phyloP scores from a whole-genome alignment of 2,329 filamentous ascomycete genomes.

The Shiraia sp. region DNA sequence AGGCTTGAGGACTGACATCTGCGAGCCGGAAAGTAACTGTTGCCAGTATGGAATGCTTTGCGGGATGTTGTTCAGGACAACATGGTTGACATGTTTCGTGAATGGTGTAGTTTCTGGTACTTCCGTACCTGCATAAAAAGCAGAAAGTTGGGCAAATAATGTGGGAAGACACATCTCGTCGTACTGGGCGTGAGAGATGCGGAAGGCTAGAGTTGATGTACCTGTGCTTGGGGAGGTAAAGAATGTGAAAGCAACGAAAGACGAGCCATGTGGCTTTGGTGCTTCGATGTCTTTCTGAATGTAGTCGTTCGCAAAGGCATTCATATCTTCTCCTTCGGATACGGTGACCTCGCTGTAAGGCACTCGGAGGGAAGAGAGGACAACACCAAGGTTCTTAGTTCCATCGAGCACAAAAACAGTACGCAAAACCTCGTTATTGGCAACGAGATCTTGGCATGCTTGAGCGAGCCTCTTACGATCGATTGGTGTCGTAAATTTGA shows the following conservation, averaged over 20 bases:
- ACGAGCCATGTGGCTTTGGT: slow-evolving; percentile 60
- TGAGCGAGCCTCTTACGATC: slow-evolving; percentile 54
- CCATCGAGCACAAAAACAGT: slow-evolving; percentile 64
- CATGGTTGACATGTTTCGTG: slow-evolving; percentile 51
- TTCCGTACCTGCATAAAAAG: slow-evolving; percentile 51
- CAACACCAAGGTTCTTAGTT: slow-evolving; percentile 58
- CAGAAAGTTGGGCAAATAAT: slow-evolving; percentile 64
- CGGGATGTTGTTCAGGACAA: slow-evolving; percentile 45
- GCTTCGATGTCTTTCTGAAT: slow-evolving; percentile 61
- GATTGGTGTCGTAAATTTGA: slow-evolving; percentile 61
- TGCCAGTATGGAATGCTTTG: slow-evolving; percentile 64
- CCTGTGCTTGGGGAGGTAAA: slow-evolving; percentile 64
- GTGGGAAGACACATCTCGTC: slow-evolving; percentile 68
- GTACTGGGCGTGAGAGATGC: slow-evolving; percentile 71
- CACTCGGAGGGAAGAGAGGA: slow-evolving; percentile 59
- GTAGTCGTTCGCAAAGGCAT: slow-evolving; percentile 58
- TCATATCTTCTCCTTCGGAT: slow-evolving; percentile 54
- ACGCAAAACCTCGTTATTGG: slow-evolving; percentile 65
- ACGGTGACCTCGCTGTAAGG: slow-evolving; percentile 48
- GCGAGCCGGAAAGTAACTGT: slow-evolving; percentile 60
- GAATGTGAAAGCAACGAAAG: slow-evolving; percentile 44
- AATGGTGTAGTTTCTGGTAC: slow-evolving; percentile 46
- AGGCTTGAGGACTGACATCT: slow-evolving; percentile 49
- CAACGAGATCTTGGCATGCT: slow-evolving; percentile 60
- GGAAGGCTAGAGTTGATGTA: slow-evolving; percentile 57